phyloP scores from a whole-genome alignment of 2,329 filamentous ascomycete genomes.

The Xylaria sp. region DNA sequence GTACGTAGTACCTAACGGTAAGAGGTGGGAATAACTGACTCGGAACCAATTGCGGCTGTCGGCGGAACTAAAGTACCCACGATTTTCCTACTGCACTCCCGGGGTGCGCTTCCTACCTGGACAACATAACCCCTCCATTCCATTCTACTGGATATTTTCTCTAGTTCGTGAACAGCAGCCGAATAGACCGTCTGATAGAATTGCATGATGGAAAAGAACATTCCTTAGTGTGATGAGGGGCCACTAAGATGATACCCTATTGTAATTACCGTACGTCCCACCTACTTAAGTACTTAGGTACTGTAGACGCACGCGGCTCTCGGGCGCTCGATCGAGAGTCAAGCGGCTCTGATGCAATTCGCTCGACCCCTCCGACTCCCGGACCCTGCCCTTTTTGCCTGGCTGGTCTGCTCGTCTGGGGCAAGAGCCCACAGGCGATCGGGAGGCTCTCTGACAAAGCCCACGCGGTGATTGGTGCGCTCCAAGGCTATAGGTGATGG shows the following conservation, averaged over 20 bases:
- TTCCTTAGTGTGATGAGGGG: too few species aligned
- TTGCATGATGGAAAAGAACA: too few species aligned
- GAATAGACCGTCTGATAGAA: too few species aligned
- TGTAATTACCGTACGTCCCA: too few species aligned
- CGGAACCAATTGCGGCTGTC: conserved; percentile 12
- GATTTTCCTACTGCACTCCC: too few species aligned
- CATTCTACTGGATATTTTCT: too few species aligned
- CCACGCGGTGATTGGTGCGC: conserved; percentile 35
- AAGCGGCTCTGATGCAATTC: conserved; percentile 31
- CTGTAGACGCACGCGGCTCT: conserved; percentile 31
- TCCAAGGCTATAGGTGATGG: conserved; percentile 36
- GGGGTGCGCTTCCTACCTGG: too few species aligned
- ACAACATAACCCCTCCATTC: too few species aligned
- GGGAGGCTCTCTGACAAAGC: conserved; percentile 38
- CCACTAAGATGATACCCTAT: too few species aligned
- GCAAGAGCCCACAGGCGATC: conserved; percentile 22
- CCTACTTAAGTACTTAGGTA: background rate
- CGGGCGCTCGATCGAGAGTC: conserved; percentile 25
- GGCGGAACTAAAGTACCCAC: conserved; percentile 2
- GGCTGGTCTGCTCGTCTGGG: conserved; percentile 7
- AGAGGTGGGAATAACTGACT: too few species aligned
- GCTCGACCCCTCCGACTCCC: conserved; percentile 34
- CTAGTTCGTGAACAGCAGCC: too few species aligned
- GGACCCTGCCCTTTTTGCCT: conserved; percentile 28
- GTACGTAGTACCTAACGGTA: too few species aligned